These are phyloP conservation scores for Hordeum vulgare DNA, from an alignment of 176 grass and related monocot genomes.

Conservation along the genomic window DNA sequence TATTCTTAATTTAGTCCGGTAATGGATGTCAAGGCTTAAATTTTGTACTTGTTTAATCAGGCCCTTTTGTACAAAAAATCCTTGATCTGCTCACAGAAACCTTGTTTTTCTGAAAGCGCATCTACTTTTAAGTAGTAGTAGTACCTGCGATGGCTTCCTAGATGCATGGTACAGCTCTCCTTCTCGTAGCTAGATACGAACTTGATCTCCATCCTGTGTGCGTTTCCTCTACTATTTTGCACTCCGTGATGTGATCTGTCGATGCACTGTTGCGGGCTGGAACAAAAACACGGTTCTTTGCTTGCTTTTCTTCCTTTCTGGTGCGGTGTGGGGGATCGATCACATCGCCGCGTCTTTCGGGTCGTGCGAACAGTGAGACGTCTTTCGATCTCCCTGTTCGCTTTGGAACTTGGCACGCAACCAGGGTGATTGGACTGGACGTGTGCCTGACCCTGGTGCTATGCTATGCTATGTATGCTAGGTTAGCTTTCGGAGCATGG, in stretches of 20 bases:
- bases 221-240: background rate
- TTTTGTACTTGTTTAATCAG: conserved; percentile 23
- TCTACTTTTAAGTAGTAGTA: background rate
- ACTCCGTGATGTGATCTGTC: background rate
- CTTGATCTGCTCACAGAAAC: conserved; percentile 22
- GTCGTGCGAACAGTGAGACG: conserved; percentile 37
- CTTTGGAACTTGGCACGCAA: conserved; percentile 45
- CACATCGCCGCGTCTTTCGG: conserved; percentile 22
- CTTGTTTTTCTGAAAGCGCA: conserved; percentile 29
- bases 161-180: background rate
- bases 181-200: background rate
- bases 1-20: background rate
- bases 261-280: conserved; percentile 18
- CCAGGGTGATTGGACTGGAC: conserved; percentile 41
- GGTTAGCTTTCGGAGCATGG: conserved; percentile 16
- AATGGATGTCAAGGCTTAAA: background rate
- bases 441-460: conserved; percentile 1
- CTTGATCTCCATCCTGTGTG: background rate
- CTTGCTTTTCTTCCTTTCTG: background rate
- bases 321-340: conserved; percentile 15
- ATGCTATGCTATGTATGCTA: background rate
- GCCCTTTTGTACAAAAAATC: conserved; percentile 7
- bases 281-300: conserved; percentile 19
- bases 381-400: conserved; percentile 44
- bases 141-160: background rate